A percentile compares a stretch with the other conserved stretches of the same genome.
Evolutionary conservation across 2,329 filamentous ascomycete genomes (phyloP).

Genomic region (Acrodontium crateriforme): DNA sequence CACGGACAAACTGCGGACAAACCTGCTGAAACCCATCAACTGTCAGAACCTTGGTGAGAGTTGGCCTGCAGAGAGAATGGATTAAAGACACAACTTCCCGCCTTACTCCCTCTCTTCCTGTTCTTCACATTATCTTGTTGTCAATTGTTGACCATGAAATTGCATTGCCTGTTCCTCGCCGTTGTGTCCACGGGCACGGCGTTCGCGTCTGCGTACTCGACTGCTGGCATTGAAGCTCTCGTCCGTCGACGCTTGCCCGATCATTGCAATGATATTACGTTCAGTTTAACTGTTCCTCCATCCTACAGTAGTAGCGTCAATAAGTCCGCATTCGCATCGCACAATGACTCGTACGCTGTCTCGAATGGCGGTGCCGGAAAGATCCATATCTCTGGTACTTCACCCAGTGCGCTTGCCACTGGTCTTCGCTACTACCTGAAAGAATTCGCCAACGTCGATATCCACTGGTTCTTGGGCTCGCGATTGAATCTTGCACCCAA

Average conservation of each 20-base stretch:
- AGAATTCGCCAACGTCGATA: constrained; percentile 30
- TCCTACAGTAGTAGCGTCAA: constrained; percentile 1
- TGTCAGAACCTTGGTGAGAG: no score
- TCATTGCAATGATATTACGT: constrained; percentile 5
- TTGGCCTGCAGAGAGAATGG: no score
- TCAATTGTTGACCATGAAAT: no score
- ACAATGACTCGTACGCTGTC: constrained; percentile 9
- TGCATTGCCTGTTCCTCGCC: no score
- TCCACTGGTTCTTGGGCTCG: constrained; percentile 36
- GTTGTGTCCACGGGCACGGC: no score
- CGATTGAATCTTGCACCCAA: constrained; percentile 23
- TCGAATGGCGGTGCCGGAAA: constrained; percentile 8
- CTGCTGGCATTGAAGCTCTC: constrained; percentile 7
- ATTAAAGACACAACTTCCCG: no score
- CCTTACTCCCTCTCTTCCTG: no score
- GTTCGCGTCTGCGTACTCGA: no score
- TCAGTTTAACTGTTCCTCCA: constrained; percentile 2
- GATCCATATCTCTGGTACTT: constrained; percentile 10
- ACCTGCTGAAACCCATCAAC: no score
- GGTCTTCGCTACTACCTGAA: constrained; percentile 30
- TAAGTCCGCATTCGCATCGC: constrained; percentile 2
- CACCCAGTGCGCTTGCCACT: constrained; percentile 10
- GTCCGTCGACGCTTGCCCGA: constrained; percentile 6
- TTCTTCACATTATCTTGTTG: no score
- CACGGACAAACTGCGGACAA: no score